Evolutionary conservation across 2,329 filamentous ascomycete species (phyloP).

Genomic region (Trichothecium sympodiale): DNA sequence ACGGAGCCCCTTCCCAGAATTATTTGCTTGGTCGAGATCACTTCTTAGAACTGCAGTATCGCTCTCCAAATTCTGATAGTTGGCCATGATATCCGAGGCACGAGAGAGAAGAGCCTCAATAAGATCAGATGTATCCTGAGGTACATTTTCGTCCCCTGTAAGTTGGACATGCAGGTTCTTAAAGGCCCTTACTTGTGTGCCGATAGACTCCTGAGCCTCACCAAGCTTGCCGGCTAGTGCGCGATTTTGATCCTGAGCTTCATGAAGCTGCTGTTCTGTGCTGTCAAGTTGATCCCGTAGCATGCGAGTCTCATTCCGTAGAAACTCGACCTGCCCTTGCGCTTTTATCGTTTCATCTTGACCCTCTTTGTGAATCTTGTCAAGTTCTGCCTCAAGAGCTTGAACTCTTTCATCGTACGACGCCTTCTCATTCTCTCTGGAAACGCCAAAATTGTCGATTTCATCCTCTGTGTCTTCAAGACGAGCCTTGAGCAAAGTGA

Average conservation of each 20-base stretch:
- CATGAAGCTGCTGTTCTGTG: conserved; percentile 46
- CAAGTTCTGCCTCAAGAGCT: conserved; percentile 59
- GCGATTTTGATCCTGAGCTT: conserved; percentile 41
- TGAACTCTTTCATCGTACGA: conserved; percentile 58
- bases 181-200: conserved; percentile 42
- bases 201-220: conserved; percentile 37
- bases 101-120: conserved; percentile 48
- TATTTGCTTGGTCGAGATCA: conserved; percentile 50
- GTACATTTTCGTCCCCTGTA: conserved; percentile 38
- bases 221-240: conserved; percentile 38
- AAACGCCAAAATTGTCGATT: conserved; percentile 73
- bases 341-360: conserved; percentile 45
- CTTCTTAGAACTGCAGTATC: conserved; percentile 48
- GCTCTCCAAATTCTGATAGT: conserved; percentile 47
- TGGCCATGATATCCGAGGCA: conserved; percentile 48
- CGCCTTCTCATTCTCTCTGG: conserved; percentile 70
- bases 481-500: conserved; percentile 62
- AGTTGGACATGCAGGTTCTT: conserved; percentile 49
- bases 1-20: conserved; percentile 43
- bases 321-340: conserved; percentile 51
- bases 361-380: conserved; percentile 46
- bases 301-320: conserved; percentile 47
- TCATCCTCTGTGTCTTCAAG: conserved; percentile 89
- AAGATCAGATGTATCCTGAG: conserved; percentile 45
- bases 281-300: conserved; percentile 49